Evolutionary conservation across 2,329 filamentous ascomycete species (phyloP), one percentile per base, ranked within the genome.

Genomic region (Alternaria panax): DNA sequence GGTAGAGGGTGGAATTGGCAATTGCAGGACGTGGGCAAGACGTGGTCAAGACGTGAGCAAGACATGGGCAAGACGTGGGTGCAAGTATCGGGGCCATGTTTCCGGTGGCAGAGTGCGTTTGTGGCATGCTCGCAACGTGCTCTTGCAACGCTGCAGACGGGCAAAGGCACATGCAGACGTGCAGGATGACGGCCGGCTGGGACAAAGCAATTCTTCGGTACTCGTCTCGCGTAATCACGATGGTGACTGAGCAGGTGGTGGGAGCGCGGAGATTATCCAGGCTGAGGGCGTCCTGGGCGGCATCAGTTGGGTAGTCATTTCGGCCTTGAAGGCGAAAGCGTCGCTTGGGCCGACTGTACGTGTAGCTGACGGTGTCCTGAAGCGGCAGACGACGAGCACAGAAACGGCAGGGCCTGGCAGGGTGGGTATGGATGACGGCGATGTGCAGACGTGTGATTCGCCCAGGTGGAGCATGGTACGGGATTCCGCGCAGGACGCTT

Each of bases 221-320:
- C 53, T 59, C 64, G 50, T 67, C 59, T 64, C 62, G 68, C 66
- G 66, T 68, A 65, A 68, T 66, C 65, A 65, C 53, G 48, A 57
- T 55, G 46, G 55, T 40, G 54, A 54, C 50, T 53, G 59, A 61
- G 52, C 32, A 54, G 62, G 54, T 60, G 50, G 51, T 58, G 51
- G 56, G 54, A 55, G 30, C 28, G 59, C 64, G 66, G 66, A 68
- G 59, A 66, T 67, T 64, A 66, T 55, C 51, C 51, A 47, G 43
- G 34, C 50, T 43, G 36, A 42, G 54, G 25, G 51, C 47, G 42
- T 47, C 38, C 45, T 40, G 41, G 50, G 32, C 56, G 30, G 48
- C 53, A 56, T 45, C 28, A 41, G 16, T 47, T 27, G 53, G 58
- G 48, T 62, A 59, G 53, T 61, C 57, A 68, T 62, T 50, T 59